Conservation (phyloP, 2,329 filamentous ascomycete species). For the Curvularia hawaiiensis region DNA sequence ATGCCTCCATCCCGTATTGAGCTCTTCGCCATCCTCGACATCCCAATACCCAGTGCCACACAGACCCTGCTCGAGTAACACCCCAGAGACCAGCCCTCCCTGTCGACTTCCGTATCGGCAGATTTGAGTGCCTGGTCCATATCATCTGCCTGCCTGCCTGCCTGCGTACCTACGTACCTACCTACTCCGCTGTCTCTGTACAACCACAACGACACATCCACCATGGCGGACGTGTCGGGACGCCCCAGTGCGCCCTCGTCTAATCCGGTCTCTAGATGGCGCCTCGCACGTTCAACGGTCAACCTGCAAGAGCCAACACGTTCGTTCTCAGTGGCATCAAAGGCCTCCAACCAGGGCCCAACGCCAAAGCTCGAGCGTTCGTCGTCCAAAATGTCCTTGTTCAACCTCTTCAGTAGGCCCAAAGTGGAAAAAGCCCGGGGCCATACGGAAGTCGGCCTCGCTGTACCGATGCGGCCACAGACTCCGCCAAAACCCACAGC, state of each 20-base stretch:
- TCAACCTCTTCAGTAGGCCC: constrained; percentile 56
- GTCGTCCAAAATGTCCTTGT: constrained; percentile 55
- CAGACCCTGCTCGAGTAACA: not conserved
- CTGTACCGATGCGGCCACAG: constrained; percentile 42
- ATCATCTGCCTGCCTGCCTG: constrained; percentile 7
- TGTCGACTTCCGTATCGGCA: constrained; percentile 15
- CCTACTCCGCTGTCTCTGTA: constrained; percentile 3
- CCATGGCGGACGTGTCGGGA: constrained; percentile 24
- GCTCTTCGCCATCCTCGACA: constrained; percentile 18
- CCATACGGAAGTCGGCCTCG: constrained; percentile 51
- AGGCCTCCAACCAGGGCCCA: constrained; percentile 18
- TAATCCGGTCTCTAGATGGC: constrained; percentile 41
- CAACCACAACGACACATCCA: constrained; percentile 7
- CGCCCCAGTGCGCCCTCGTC: constrained; percentile 21
- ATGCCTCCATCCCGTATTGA: constrained; percentile 21
- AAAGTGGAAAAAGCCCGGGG: constrained; percentile 56
- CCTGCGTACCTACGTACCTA: constrained; percentile 5
- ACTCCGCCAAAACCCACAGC: constrained; percentile 31
- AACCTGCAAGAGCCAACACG: constrained; percentile 35
- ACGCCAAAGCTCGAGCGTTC: constrained; percentile 39
- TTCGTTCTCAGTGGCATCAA: constrained; percentile 14
- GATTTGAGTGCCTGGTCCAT: constrained; percentile 12
- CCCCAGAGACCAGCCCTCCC: constrained; percentile 14
- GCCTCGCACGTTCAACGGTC: constrained; percentile 41
- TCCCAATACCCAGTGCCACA: not conserved